A percentile compares a stretch with the other conserved stretches of the same genome.
These are phyloP conservation scores for Knoxdaviesia proteae DNA, from an alignment of 2,329 filamentous ascomycete genomes.

Conservation along the genomic window DNA sequence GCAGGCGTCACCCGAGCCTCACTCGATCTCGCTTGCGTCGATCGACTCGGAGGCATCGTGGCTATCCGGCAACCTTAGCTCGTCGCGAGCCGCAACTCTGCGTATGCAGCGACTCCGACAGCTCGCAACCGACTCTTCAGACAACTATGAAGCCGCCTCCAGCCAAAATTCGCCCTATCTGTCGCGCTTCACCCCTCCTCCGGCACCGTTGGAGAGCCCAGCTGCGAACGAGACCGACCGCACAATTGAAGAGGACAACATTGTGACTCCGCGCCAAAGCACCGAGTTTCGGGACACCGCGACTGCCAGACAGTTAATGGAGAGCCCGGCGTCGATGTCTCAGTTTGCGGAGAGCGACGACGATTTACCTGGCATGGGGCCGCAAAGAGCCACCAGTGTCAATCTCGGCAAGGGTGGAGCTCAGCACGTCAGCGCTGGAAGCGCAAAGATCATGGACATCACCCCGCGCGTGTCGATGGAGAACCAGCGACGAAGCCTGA, in stretches of 20 bases:
- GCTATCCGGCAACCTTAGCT: conserved; percentile 49
- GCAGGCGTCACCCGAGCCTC: conserved; percentile 28
- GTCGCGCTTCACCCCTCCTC: conserved; percentile 6
- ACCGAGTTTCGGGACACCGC: too few relatives aligned
- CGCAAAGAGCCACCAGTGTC: conserved; percentile 50
- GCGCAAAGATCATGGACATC: conserved; percentile 53
- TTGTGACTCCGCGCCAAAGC: not conserved
- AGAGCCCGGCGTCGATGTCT: too few relatives aligned
- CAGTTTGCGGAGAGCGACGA: too few relatives aligned
- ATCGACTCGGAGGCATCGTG: conserved; percentile 93
- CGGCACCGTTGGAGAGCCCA: conserved; percentile 5
- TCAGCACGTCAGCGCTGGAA: conserved; percentile 57
- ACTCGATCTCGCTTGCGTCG: conserved; percentile 75
- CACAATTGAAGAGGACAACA: conserved; percentile 8
- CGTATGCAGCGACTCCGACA: conserved; percentile 18
- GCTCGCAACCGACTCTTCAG: conserved; percentile 13
- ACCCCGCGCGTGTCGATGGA: conserved; percentile 33
- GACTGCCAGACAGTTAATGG: too few relatives aligned
- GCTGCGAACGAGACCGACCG: conserved; percentile 5
- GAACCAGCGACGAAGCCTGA: conserved; percentile 14
- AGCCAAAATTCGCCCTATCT: conserved; percentile 12
- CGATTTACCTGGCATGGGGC: not conserved
- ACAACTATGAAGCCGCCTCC: conserved; percentile 11
- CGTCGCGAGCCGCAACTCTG: conserved; percentile 16
- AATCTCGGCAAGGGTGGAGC: conserved; percentile 44